phyloP scores from a whole-genome alignment of 495 filamentous ascomycete genomes.

The Daldinia caldariorum region DNA sequence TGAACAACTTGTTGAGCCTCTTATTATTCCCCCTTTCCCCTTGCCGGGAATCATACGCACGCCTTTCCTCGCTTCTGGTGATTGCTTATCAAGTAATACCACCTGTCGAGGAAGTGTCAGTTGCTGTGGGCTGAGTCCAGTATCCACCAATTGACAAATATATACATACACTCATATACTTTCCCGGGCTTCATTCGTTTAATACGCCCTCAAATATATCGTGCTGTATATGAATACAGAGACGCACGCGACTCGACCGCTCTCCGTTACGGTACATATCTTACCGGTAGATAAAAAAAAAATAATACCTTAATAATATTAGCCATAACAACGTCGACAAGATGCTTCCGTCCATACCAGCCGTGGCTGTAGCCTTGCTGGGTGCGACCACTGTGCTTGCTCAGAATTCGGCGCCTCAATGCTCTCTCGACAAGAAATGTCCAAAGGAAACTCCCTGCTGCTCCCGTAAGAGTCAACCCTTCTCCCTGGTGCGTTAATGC shows the following conservation, averaged over 20 bases:
- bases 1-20: constrained; percentile 18
- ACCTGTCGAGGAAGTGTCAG: constrained; percentile 23
- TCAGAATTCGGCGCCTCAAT: constrained; percentile 36
- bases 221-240: constrained; percentile 26
- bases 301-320: constrained; percentile 39
- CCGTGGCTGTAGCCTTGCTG: constrained; percentile 54
- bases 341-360: constrained; percentile 53
- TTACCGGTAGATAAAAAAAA: constrained; percentile 33
- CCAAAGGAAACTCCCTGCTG: constrained; percentile 84
- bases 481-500: not conserved
- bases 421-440: constrained; percentile 70
- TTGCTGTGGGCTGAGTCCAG: constrained; percentile 10
- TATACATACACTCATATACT: not conserved
- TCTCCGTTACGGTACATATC: constrained; percentile 18
- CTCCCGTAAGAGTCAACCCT: constrained; percentile 72
- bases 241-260: constrained; percentile 24
- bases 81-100: constrained; percentile 10
- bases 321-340: constrained; percentile 13
- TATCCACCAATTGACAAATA: constrained; percentile 2
- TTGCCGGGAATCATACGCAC: constrained; percentile 22
- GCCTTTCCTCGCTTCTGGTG: constrained; percentile 12
- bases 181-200: constrained; percentile 31
- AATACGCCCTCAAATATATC: constrained; percentile 1
- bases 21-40: constrained; percentile 7
- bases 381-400: constrained; percentile 54